Evolutionary conservation across 495 filamentous ascomycete genomes (phyloP), one percentile per base, ranked within the genome.

Genomic region (Pyrenula massariospora): DNA sequence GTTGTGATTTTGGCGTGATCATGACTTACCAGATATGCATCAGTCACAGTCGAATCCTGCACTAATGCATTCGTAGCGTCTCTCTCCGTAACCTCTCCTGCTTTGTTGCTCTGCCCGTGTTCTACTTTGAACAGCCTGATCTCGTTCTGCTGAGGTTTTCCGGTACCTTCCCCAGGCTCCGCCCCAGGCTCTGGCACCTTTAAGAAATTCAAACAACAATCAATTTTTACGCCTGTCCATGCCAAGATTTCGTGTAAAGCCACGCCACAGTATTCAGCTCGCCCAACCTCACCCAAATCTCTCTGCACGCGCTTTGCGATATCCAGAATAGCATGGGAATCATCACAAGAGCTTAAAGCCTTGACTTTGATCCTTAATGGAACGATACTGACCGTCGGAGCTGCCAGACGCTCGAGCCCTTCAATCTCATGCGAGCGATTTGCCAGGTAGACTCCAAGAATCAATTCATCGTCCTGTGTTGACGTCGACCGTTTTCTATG

Each of bases 161-260:
- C 36, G 65, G 22, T 22, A 58, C 59, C 19, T 58, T 52, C 36
- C 49, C 56, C 24, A 52, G 31, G 49, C 12, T 48, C 42, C 12
- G 50, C 50, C 5, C 60, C 58, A 22, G 54, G 8, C 55, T 66
- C 64, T 20, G 68, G 68, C 5, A 72, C 54, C 56, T 63, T 64
- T 58, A 72, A 54, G 58, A 72, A 70, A 57, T 72, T 72, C 58
- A 72, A 54, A 59, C 66, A 72, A 12, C 62, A 65, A 48, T 63
- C 65, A 50, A 72, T 61, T 25, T 55, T 60, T n/a, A 70, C 61
- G 21, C 69, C 68, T 2, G 69, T 70, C 69, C 69, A 72, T 51
- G 65, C 65, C 20, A 58, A 60, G 58, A 72, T 70, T 54, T 72
- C 69, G 3, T 59, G 10, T 3, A 72, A 60, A 23, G 68, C 70